Base-by-base conservation (phyloP, 371 early-diverging fungal genomes). In the Rhizopus delemar region DNA sequence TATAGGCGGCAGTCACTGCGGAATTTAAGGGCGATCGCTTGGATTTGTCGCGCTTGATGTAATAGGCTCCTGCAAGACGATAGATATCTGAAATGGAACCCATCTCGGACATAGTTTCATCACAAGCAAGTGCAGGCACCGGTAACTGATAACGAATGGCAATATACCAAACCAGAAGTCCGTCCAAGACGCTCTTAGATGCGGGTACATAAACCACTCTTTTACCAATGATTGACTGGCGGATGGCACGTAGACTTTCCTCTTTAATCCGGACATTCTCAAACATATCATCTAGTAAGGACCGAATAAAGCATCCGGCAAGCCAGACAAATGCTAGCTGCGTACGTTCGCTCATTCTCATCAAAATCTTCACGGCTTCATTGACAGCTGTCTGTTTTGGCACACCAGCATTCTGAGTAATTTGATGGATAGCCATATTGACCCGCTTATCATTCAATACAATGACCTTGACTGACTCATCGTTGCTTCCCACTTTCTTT, bases 321-420 rank as follows among this genome's bases (percentile, higher is more conserved):
- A 80, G 77, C 75, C 77, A 80, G 9, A 80, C 77, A 55, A 77
- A 80, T 3, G 76, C 70, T 5, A 77, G 46, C 29, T 77, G 77
- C 1, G 81, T 80, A 22, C 81, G 68, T 51, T 80, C 81, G 35
- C 81, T 75, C 81, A 80, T 77, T 1, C 77, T 69, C 55, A 70
- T 58, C 41, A 77, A 53, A 12, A 77, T 75, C 57, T 75, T 75
- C 29, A 73, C 62, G 15, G 81, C 77, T 61, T 80, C 81, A 38
- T 77, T 75, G 11, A 72, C 68, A 0, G 78, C 81, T 0, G 75
- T 80, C 48, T 77, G 77, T 15, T 72, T 77, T 3, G 74, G 58
- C 4, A 80, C 81, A 41, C 81, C 81, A 1, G 81, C 77, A 43
- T 77, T 77, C 41, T 72, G 66, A 1, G 74, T 74, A 12, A 80